Percentiles rank a stretch among this genome's conserved stretches.
Conservation (phyloP, 2,329 filamentous ascomycete species). For the Penicillium vulpinum region DNA sequence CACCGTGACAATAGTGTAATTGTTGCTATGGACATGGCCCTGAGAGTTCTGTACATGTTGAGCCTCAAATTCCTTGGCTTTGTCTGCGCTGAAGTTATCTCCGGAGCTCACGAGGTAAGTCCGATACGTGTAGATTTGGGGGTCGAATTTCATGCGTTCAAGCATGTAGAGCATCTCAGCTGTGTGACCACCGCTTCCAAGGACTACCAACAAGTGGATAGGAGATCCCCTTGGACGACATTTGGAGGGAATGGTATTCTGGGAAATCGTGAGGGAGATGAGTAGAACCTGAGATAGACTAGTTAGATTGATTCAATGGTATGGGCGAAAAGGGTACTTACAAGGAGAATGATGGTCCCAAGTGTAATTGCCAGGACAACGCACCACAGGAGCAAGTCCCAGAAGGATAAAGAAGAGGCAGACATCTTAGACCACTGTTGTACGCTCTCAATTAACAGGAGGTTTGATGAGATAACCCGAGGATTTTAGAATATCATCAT, state of each 20-base stretch:
- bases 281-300: conserved; percentile 25
- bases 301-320: conserved; percentile 11
- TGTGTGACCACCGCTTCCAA: conserved; percentile 92
- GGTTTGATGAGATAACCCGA: background rate
- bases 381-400: background rate
- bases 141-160: conserved; percentile 54
- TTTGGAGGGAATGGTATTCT: conserved; percentile 32
- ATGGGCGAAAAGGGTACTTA: background rate
- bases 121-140: conserved; percentile 59
- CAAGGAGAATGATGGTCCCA: background rate
- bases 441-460: background rate
- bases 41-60: conserved; percentile 21
- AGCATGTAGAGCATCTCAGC: conserved; percentile 92
- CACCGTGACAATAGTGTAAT: conserved; percentile 66
- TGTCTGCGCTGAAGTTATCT: conserved; percentile 68
- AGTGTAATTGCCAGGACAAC: background rate
- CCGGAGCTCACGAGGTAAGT: conserved; percentile 80
- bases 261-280: conserved; percentile 30
- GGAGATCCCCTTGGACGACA: conserved; percentile 33
- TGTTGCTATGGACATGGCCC: conserved; percentile 7
- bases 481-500: background rate
- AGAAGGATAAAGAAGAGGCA: background rate
- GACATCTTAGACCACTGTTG: background rate
- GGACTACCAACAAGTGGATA: conserved; percentile 72
- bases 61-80: conserved; percentile 65